Conservation (phyloP, 192 early-diverging fungal species). For the Entomortierella lignicola region DNA sequence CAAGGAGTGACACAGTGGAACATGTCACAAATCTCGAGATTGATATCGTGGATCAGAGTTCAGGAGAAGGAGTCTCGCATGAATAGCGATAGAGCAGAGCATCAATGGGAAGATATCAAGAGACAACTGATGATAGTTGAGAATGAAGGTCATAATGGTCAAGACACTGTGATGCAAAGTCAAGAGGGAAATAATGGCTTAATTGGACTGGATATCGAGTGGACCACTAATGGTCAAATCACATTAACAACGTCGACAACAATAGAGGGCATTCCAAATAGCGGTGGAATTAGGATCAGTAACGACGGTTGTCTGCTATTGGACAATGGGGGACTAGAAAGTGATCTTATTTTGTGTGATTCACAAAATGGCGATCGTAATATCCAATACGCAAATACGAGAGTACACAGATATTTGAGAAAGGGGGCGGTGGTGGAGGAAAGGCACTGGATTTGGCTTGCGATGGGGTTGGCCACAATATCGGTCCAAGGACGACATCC, state of each 20-base stretch:
- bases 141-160: background rate
- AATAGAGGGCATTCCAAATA: slow-evolving; percentile 17
- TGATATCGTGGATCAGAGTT: slow-evolving; percentile 9
- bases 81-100: slow-evolving; percentile 1
- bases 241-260: background rate
- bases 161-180: background rate
- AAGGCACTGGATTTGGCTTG: slow-evolving; percentile 45
- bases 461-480: slow-evolving; percentile 38
- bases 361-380: background rate
- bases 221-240: slow-evolving; percentile 37
- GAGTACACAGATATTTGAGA: slow-evolving; percentile 13
- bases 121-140: slow-evolving; percentile 2
- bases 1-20: slow-evolving; percentile 27
- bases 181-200: background rate
- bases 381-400: slow-evolving; percentile 10
- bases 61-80: slow-evolving; percentile 21
- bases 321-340: slow-evolving; percentile 36
- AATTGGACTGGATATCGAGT: slow-evolving; percentile 32
- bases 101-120: slow-evolving; percentile 34
- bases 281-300: slow-evolving; percentile 30
- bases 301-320: slow-evolving; percentile 29
- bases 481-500: slow-evolving; percentile 9
- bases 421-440: slow-evolving; percentile 22
- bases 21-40: slow-evolving; percentile 8
- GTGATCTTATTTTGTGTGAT: slow-evolving; percentile 19